Evolutionary conservation across 306 rosid genomes (phyloP), one percentile per base, ranked within the genome.

Genomic region (Vigna mungo): DNA sequence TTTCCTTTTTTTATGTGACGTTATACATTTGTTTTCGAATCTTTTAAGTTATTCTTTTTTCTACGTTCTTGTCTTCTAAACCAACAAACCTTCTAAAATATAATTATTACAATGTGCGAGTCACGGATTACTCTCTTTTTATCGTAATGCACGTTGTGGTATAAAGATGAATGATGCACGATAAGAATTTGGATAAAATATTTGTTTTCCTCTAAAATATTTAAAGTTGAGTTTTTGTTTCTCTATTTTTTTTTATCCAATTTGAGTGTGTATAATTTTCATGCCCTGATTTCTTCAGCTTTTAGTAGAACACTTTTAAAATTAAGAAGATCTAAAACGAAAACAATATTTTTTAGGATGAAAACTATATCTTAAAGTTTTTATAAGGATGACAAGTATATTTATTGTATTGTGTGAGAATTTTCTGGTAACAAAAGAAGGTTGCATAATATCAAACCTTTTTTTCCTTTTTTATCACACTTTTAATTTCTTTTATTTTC

Each of bases 11-110:
- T 10, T 21, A 9, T 9, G 34, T 55, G 21, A 34, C 70, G 18
- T 39, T 37, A 64, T 18, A 3, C 70, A 37, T 64, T 64, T 64
- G 51, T 64, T 64, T 39, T 64, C 16, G 70, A 39, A 64, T 64
- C 70, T 64, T 37, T 4, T 17, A 62, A 36, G 25, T 9, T 62
- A 36, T 18, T 53, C 36, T 62, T 62, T 27, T 36, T 62, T n/a
- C 48, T 36, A 53, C 27, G 9, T 61, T 16, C n/a, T 61, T 39
- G 48, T n/a, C 49, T 34, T 62, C 48, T 39, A 15, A 37, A 10
- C 51, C 3, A 17, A 62, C 7, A 14, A 36, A 7, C 9, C 15
- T 17, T 17, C 51, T 39, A 18, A 17, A 17, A 37, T 63, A 63
- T 36, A 37, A 63, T 37, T 63, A 63, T 63, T 1, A 63, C 27